These are phyloP conservation scores for Clohesyomyces aquaticus DNA, from an alignment of 495 filamentous ascomycete species.

Conservation along the genomic window DNA sequence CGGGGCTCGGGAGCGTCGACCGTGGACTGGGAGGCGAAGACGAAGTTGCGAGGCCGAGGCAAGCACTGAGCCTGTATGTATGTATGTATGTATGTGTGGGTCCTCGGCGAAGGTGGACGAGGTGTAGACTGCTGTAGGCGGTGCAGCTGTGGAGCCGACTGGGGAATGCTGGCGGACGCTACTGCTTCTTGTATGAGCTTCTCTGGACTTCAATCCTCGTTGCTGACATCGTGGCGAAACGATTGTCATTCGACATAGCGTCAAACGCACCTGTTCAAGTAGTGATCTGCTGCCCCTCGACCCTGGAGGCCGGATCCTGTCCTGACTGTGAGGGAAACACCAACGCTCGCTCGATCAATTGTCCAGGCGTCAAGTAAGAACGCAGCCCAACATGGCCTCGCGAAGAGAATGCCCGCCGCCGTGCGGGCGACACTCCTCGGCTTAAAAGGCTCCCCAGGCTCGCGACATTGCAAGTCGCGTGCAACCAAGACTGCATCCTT, in stretches of 20 bases:
- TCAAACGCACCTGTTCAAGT: neutral
- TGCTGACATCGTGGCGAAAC: neutral
- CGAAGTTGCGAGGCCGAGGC: neutral
- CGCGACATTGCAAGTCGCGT: neutral
- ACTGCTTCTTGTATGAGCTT: neutral
- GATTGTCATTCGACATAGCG: neutral
- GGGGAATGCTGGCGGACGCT: neutral
- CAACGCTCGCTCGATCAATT: neutral
- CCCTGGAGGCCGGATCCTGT: neutral
- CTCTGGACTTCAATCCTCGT: neutral
- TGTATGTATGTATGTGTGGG: neutral
- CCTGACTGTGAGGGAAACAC: neutral
- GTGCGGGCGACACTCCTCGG: neutral
- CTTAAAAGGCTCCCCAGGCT: neutral
- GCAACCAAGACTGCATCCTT: neutral
- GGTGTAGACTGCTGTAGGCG: no score
- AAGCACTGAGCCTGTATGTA: neutral
- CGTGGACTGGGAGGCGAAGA: neutral
- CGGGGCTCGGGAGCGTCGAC: no score
- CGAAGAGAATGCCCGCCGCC: neutral
- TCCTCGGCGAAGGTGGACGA: neutral
- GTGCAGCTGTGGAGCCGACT: no score
- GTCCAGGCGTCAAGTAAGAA: neutral
- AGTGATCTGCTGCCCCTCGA: neutral
- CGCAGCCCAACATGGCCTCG: neutral